Conservation (phyloP, 768 basidiomycete genomes). For the Tulasnella sp. region DNA sequence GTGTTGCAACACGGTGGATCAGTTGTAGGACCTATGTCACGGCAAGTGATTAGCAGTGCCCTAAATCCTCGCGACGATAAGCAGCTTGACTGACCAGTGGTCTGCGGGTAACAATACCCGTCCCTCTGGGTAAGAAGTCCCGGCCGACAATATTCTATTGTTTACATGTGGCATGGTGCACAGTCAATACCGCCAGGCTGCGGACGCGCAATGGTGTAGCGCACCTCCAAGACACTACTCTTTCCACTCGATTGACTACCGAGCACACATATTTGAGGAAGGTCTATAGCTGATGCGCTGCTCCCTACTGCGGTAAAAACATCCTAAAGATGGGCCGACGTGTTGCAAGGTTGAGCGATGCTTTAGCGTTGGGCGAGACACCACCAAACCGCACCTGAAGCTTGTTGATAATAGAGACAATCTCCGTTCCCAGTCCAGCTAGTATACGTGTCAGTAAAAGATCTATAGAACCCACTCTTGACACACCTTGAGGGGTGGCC, state of each 20-base stretch:
- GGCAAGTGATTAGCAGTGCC: conserved; percentile 1
- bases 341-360: not conserved
- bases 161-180: not conserved
- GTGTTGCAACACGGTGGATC: conserved; percentile 55
- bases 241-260: conserved; percentile 89
- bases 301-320: conserved; percentile 78
- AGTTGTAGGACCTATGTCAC: conserved; percentile 71
- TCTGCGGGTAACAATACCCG: conserved; percentile 95
- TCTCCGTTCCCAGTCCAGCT: conserved; percentile 58
- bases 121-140: conserved; percentile 97
- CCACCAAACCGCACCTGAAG: conserved; percentile 37
- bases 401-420: conserved; percentile 72
- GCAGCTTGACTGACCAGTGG: conserved; percentile 56
- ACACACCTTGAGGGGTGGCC: not conserved
- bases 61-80: not conserved
- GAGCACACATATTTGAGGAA: conserved; percentile 84
- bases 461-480: not conserved
- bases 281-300: conserved; percentile 65
- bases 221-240: conserved; percentile 83
- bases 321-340: conserved; percentile 30
- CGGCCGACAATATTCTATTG: conserved; percentile 89
- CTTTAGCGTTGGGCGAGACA: not conserved
- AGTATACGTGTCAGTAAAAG: not conserved
- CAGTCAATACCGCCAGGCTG: not conserved
- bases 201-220: conserved; percentile 20